These are phyloP conservation scores for Arachis hypogaea DNA, from an alignment of 306 rosid species.

Conservation along the genomic window DNA sequence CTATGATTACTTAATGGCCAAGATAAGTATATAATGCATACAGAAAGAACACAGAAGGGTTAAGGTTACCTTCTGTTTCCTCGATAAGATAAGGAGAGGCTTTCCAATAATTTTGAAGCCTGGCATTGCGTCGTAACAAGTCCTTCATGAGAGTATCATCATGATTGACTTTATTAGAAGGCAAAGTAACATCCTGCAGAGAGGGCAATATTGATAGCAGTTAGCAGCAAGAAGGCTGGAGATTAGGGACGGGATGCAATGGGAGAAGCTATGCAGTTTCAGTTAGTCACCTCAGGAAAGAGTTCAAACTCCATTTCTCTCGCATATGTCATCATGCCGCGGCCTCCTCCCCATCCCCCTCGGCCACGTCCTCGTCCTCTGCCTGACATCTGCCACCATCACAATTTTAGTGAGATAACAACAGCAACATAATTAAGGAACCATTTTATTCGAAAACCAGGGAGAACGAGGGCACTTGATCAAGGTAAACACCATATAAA, in stretches of 20 bases:
- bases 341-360: background rate
- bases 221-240: background rate
- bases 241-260: background rate
- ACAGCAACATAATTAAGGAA: too few relatives aligned
- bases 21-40: background rate
- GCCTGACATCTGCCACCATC: slow-evolving; percentile 32
- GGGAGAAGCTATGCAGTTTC: background rate
- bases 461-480: too few relatives aligned
- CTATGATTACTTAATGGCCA: too few relatives aligned
- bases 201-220: background rate
- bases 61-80: slow-evolving; percentile 45
- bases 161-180: slow-evolving; percentile 37
- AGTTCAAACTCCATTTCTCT: slow-evolving; percentile 32
- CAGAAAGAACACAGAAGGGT: slow-evolving; percentile 6
- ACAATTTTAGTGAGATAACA: too few relatives aligned
- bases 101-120: slow-evolving; percentile 49
- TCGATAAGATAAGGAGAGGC: slow-evolving; percentile 60
- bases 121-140: slow-evolving; percentile 29
- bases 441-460: too few relatives aligned
- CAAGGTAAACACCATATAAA: too few relatives aligned
- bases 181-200: slow-evolving; percentile 52
- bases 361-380: slow-evolving; percentile 46
- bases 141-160: slow-evolving; percentile 22
- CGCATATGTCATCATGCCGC: background rate
- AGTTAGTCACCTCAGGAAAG: slow-evolving; percentile 44